Conservation (phyloP, 2,329 filamentous ascomycete genomes). For the Chaetomium olivaceum region DNA sequence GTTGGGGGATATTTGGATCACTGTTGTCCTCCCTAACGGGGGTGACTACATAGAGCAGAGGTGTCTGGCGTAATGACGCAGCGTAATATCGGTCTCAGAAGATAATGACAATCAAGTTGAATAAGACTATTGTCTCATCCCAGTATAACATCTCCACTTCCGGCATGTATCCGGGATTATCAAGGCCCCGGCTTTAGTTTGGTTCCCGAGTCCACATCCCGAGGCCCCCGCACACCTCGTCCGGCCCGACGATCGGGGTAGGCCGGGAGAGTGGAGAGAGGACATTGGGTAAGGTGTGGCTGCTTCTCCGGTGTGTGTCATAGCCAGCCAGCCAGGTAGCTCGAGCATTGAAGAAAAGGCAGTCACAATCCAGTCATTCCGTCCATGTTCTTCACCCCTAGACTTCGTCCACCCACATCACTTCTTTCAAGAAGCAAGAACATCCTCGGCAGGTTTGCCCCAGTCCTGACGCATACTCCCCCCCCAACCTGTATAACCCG, state of each 20-base stretch:
- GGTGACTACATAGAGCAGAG: background rate
- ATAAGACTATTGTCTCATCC: background rate
- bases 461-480: too few species aligned
- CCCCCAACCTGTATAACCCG: background rate
- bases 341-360: background rate
- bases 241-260: slow-evolving; percentile 16
- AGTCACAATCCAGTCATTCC: background rate
- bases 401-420: background rate
- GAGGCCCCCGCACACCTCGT: slow-evolving; percentile 14
- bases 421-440: background rate
- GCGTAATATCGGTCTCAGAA: background rate
- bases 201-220: slow-evolving; percentile 17
- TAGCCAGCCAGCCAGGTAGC: background rate
- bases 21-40: background rate
- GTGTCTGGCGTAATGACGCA: background rate
- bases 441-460: background rate
- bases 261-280: slow-evolving; percentile 14
- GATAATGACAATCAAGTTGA: background rate
- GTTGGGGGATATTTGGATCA: background rate
- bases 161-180: background rate
- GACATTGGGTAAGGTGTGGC: background rate
- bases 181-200: background rate
- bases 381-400: background rate
- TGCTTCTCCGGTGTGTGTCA: background rate
- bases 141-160: too few species aligned